phyloP scores from a whole-genome alignment of 2,329 filamentous ascomycete species.

The Colletotrichum trifolii region DNA sequence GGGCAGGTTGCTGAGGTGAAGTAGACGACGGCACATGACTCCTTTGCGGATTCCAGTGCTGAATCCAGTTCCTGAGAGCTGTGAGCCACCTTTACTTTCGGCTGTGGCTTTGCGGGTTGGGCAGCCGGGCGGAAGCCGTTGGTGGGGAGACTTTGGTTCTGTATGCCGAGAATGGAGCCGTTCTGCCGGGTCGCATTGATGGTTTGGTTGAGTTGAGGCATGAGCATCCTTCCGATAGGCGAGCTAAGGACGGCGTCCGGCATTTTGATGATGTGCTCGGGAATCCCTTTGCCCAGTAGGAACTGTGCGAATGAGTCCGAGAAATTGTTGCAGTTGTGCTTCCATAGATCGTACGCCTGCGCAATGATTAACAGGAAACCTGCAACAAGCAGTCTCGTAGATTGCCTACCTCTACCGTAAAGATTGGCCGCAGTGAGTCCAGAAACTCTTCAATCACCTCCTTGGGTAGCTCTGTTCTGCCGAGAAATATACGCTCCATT shows the following conservation, averaged over 20 bases:
- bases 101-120: conserved; percentile 41
- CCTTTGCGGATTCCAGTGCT: conserved; percentile 67
- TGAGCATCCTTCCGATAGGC: conserved; percentile 88
- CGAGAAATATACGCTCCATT: conserved; percentile 79
- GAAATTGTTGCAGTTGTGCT: conserved; percentile 98
- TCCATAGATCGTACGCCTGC: conserved; percentile 87
- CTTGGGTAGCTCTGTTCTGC: conserved; percentile 80
- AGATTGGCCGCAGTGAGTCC: conserved; percentile 83
- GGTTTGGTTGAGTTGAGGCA: conserved; percentile 72
- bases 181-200: conserved; percentile 61
- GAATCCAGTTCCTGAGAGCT: conserved; percentile 69
- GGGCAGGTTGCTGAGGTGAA: conserved; percentile 91
- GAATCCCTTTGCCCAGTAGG: conserved; percentile 87
- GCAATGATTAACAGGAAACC: background rate
- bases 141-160: conserved; percentile 45
- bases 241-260: conserved; percentile 87
- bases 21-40: conserved; percentile 84
- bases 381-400: background rate
- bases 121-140: conserved; percentile 29
- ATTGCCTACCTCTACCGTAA: conserved; percentile 75
- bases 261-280: conserved; percentile 85
- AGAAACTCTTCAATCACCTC: conserved; percentile 90
- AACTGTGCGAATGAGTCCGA: conserved; percentile 93
- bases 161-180: conserved; percentile 65
- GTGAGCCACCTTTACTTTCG: conserved; percentile 69